Evolutionary conservation across 1,139 yeast species (phyloP), one percentile per base, ranked within the genome.

Genomic region (Candida labiduridarum): DNA sequence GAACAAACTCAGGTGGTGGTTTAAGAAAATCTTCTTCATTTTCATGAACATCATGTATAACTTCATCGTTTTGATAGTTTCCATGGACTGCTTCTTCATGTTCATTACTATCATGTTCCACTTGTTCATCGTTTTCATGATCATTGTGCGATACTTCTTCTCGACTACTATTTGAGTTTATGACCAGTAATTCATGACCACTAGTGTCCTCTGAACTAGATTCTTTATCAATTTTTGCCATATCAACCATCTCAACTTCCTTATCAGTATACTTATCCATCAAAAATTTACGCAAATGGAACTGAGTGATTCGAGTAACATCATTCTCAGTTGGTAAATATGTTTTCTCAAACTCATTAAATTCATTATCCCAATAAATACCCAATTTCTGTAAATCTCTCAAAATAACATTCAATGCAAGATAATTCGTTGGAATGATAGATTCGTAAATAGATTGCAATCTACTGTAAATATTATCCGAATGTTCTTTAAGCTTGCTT

Each of bases 301-400:
- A 87, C 12, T 96, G 89, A 2, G 99, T 92, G 44, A 94, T 88
- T 54, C 91, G 78, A 8, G 96, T 87, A 57, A 95, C 89, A 76
- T 95, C 99, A 62, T 87, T 89, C 66, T 95, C 99, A 14, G 96
- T 85, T 0, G 98, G 98, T 53, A 94, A 79, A 62, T 80, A 94
- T 29, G 76, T 78, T 48, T 79, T 79, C 56, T 89, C 97, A 68
- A 94, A 91, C n/a, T 84, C 89, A 43, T 82, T 79, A 62, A 95
- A 91, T 52, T 88, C 96, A 27, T 70, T 64, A 67, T 94, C 97
- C 99, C 99, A 95, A 45, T 75, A 79, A 22, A 90, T 92, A 4
- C 96, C 95, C 46, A 85, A 72, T 53, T 87, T 92, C 61, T 94
- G 97, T 25, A 94, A 76, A 43, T 80, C 80, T 58, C 96, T 72